Evolutionary conservation across 1,139 yeast species (phyloP), one percentile per base, ranked within the genome.

Genomic region (Blastobotrys illinoisensis): DNA sequence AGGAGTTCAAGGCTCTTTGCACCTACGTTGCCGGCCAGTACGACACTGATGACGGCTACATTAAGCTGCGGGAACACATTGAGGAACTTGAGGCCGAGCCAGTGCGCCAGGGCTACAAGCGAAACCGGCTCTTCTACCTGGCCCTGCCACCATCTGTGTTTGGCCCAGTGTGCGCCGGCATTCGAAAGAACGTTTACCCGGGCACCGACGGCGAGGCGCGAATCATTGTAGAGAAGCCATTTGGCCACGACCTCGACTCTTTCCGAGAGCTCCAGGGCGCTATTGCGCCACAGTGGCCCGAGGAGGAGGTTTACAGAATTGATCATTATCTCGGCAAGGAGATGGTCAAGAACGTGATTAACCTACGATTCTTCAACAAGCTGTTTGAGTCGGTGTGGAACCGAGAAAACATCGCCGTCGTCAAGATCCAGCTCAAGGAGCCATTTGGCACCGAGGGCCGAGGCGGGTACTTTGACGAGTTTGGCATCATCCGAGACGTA

Each of bases 291-390:
- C 74, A 91, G 54, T 93, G 93, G 82, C 74, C 81, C 36, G 99
- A 95, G 74, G 91, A 86, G 9, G 99, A 95, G 75, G 77, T 91
- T 53, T 95, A 81, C 77, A 84, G 99, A 77, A 95, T 93, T 65
- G 99, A 93, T 73, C 99, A 93, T 73, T 93, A 95, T 71, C 78
- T 95, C 64, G 99, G 99, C 63, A 93, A 93, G 76, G 99, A 93
- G 75, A 85, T 93, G 93, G 98, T 95, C 57, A 93, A 93, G 77
- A 93, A 91, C 75, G 79, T 95, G 68, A 75, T 89, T 60, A 90
- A 89, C 46, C 76, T 91, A 66, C 81, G 99, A 68, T 93, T 93
- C 69, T 96, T 96, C 62, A 93, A 93, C 74, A 84, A 85, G 66
- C 80, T 91, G 71, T 78, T 93, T 67, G 81, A 81, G 67, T 88